Percentiles rank a stretch among this genome's conserved stretches.
phyloP scores from a whole-genome alignment of 371 early-diverging fungal genomes.

The Apophysomyces variabilis region DNA sequence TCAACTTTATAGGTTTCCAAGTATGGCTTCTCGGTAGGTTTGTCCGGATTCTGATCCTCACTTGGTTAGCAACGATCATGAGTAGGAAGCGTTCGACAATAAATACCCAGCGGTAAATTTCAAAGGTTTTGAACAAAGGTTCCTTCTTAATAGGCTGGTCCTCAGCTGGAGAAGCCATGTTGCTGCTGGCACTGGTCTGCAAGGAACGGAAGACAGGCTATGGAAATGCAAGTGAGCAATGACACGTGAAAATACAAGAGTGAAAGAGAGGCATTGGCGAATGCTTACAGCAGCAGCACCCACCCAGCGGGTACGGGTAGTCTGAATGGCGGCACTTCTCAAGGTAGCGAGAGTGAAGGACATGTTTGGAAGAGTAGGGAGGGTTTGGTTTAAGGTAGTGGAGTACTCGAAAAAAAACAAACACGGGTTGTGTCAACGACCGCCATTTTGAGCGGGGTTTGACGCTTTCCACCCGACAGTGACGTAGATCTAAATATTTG shows the following conservation, averaged over 20 bases:
- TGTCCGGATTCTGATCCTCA: slow-evolving; percentile 79
- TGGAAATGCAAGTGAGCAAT: neutral
- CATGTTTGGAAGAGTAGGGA: slow-evolving; percentile 21
- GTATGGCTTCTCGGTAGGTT: slow-evolving; percentile 86
- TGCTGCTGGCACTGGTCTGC: slow-evolving; percentile 33
- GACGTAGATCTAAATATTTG: too few relatives aligned
- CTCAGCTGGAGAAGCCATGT: slow-evolving; percentile 43
- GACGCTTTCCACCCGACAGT: too few relatives aligned
- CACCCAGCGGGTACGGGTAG: slow-evolving; percentile 21
- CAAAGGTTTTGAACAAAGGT: slow-evolving; percentile 73
- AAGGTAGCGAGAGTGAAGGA: slow-evolving; percentile 25
- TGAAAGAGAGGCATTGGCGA: neutral
- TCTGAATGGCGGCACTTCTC: slow-evolving; percentile 18
- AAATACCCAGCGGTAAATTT: slow-evolving; percentile 86
- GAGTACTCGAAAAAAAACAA: slow-evolving; percentile 9
- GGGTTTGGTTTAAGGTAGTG: slow-evolving; percentile 8
- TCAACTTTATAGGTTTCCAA: slow-evolving; percentile 90
- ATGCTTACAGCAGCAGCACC: slow-evolving; percentile 28
- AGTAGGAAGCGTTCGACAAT: neutral
- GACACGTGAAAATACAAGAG: neutral
- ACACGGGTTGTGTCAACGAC: neutral
- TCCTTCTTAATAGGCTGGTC: slow-evolving; percentile 46
- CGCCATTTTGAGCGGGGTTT: too few relatives aligned
- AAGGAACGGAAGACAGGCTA: slow-evolving; percentile 51
- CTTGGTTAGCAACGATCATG: neutral